Percentiles rank a stretch among this genome's conserved stretches.
These are phyloP conservation scores for Clarkia xantiana DNA, from an alignment of 345 rosid species.

Conservation along the genomic window DNA sequence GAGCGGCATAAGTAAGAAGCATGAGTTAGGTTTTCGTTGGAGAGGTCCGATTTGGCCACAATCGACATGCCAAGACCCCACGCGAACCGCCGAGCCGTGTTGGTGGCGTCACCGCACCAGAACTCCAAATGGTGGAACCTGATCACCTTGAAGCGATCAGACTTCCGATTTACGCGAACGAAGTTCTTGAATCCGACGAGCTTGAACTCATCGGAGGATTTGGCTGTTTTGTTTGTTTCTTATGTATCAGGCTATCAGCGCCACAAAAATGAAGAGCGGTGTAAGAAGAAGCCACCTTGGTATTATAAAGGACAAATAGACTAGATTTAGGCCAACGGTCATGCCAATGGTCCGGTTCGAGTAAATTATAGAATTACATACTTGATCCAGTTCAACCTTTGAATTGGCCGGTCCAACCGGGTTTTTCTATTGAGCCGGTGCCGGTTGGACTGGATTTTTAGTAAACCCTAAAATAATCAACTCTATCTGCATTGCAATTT, in stretches of 20 bases:
- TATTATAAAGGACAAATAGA: too few relatives aligned
- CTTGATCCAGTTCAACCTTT: too few relatives aligned
- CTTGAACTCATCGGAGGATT: slow-evolving; percentile 19
- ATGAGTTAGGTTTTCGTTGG: slow-evolving; percentile 71
- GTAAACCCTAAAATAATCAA: too few relatives aligned
- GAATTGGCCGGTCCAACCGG: too few relatives aligned
- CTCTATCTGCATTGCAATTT: too few relatives aligned
- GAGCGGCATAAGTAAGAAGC: slow-evolving; percentile 80
- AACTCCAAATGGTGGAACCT: slow-evolving; percentile 85
- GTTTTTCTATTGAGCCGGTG: too few relatives aligned
- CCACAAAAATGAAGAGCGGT: neutral
- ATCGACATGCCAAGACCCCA: slow-evolving; percentile 90
- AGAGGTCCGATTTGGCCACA: slow-evolving; percentile 76
- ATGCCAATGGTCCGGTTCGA: too few relatives aligned
- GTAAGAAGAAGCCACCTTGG: neutral
- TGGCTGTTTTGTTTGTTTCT: neutral
- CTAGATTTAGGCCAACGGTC: too few relatives aligned
- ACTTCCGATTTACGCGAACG: slow-evolving; percentile 48
- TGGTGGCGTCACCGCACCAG: slow-evolving; percentile 87
- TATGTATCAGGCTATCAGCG: neutral
- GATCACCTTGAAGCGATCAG: slow-evolving; percentile 55
- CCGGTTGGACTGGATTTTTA: too few relatives aligned
- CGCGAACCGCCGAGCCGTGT: slow-evolving; percentile 64
- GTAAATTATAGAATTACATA: too few relatives aligned
- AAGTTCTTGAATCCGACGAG: slow-evolving; percentile 64